Evolutionary conservation across 2,329 filamentous ascomycete genomes (phyloP), one percentile per base, ranked within the genome.

Genomic region (Paecilomyces variotii): DNA sequence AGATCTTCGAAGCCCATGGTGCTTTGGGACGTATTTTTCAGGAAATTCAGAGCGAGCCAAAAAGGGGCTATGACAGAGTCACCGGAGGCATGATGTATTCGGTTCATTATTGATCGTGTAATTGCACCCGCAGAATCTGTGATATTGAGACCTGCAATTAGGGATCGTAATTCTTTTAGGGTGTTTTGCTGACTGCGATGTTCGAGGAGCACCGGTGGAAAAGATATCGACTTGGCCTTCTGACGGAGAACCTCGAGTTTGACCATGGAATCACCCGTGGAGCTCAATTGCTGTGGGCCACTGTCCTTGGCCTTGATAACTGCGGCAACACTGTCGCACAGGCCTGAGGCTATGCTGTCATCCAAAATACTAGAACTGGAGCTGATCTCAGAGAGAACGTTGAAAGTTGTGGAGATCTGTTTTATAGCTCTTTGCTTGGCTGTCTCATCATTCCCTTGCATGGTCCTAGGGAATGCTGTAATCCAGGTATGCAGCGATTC

Each of bases 381-480:
- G 3, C 84, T 82, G 19, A 90, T 78, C 3, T 82, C 78, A 19
- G 81, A 82, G 24, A 94, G 76, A 6, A 93, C 72, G 30, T 83
- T 80, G 56, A 90, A 86, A 0, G 89, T 86, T 54, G 86, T 87
- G 12, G 87, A 84, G n/a, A 99, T 82, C 62, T 93, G 90, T 28
- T 82, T 82, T 27, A 97, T 82, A 1, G 87, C 85, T 57, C 83
- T 82, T 61, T 85, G 81, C 70, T 95, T 96, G 28, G 82, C 79
- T n/a, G 80, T 80, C 64, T 96, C 91, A 66, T 97, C 91, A 64
- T 86, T 88, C 7, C 86, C 84, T 70, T 93, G 90, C 85, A 97
- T 92, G 12, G 90, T 75, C 14, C 91, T 84, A 4, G 93, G 87
- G 19, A 99, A 81, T 49, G 90, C 87, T 2, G 85, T 84, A 26